Conservation (phyloP, 139 green algal genomes). For the Zygnema circumcarinatum region DNA sequence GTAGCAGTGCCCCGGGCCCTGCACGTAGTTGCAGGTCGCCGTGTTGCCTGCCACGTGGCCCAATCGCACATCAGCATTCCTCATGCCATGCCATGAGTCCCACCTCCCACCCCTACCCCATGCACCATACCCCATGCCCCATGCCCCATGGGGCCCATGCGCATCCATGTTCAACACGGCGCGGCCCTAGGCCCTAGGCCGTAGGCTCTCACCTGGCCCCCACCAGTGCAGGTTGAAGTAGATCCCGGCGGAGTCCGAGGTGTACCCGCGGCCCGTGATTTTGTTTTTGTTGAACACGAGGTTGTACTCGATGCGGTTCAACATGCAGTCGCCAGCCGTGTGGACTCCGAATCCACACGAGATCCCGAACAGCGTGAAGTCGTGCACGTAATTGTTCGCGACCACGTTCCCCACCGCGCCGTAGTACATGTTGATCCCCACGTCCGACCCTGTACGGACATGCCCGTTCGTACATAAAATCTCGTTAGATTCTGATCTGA, state of each 20-base stretch:
- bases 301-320: slow-evolving; percentile 12
- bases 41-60: slow-evolving; percentile 19
- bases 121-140: no score
- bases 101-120: no score
- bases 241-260: slow-evolving; percentile 7
- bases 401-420: slow-evolving; percentile 1
- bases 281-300: slow-evolving; percentile 15
- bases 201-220: neutral
- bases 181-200: neutral
- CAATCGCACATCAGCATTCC: neutral
- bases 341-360: slow-evolving; percentile 14
- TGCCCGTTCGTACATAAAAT: neutral
- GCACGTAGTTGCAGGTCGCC: slow-evolving; percentile 36
- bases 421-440: neutral
- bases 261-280: no score
- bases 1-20: slow-evolving; percentile 4
- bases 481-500: neutral
- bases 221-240: slow-evolving; percentile 49
- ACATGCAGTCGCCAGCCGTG: slow-evolving; percentile 44
- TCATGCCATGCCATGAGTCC: no score
- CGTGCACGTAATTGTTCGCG: slow-evolving; percentile 17
- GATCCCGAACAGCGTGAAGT: slow-evolving; percentile 10
- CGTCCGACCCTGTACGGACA: neutral
- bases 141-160: neutral
- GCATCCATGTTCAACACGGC: neutral